phyloP scores from a whole-genome alignment of 1,284 basidiomycete species.

The Ganoderma leucocontextum region DNA sequence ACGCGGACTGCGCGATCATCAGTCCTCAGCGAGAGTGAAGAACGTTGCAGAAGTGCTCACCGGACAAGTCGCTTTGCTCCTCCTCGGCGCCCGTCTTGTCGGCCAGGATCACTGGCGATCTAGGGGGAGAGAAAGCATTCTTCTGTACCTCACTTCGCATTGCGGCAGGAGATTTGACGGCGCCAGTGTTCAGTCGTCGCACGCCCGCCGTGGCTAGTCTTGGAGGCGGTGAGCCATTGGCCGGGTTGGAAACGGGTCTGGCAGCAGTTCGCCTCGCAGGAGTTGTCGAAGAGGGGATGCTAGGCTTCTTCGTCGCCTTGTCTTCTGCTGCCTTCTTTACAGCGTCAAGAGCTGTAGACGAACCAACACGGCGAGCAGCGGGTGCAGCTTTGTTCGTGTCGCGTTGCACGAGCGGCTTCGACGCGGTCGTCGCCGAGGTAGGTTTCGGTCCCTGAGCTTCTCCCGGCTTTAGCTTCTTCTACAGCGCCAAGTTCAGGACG shows the following conservation, averaged over 20 bases:
- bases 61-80: slow-evolving; percentile 33
- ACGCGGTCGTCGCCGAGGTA: slow-evolving; percentile 11
- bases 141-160: slow-evolving; percentile 21
- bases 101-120: slow-evolving; percentile 25
- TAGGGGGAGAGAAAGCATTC: slow-evolving; percentile 36
- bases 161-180: slow-evolving; percentile 24
- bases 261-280: slow-evolving; percentile 27
- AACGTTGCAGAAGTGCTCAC: slow-evolving; percentile 22
- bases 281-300: slow-evolving; percentile 17
- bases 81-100: slow-evolving; percentile 20
- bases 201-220: slow-evolving; percentile 15
- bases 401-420: slow-evolving; percentile 37
- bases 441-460: slow-evolving; percentile 31
- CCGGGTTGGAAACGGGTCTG: slow-evolving; percentile 23
- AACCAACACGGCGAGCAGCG: slow-evolving; percentile 18
- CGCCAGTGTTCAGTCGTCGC: slow-evolving; percentile 6
- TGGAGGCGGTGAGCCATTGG: slow-evolving; percentile 18
- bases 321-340: slow-evolving; percentile 27
- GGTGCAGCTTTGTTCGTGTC: slow-evolving; percentile 36
- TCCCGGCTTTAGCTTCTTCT: slow-evolving; percentile 40
- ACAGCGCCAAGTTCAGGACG: slow-evolving; percentile 7
- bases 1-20: slow-evolving; percentile 31
- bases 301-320: slow-evolving; percentile 17
- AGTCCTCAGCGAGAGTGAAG: neutral
- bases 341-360: slow-evolving; percentile 10